Evolutionary conservation across 179 eudicot genomes (phyloP).

Genomic region (Pouteria campechiana): DNA sequence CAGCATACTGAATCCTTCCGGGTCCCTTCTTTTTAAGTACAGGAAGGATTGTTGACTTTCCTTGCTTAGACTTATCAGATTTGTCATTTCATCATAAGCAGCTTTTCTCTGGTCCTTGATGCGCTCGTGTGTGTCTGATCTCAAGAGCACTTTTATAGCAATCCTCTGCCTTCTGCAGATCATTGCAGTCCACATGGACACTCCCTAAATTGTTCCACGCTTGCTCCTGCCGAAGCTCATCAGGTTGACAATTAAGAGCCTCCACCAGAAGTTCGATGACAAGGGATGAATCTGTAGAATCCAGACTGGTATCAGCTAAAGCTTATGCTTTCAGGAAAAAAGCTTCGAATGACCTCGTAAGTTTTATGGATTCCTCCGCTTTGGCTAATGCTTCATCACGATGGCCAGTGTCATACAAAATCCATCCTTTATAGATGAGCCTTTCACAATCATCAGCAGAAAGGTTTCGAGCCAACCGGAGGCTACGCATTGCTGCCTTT

Average conservation of each 20-base stretch:
- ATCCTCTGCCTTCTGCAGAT: slow-evolving; percentile 37
- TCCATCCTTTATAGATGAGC: slow-evolving; percentile 54
- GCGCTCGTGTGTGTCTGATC: slow-evolving; percentile 53
- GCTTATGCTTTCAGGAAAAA: slow-evolving; percentile 48
- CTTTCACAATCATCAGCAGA: slow-evolving; percentile 31
- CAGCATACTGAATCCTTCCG: too few species aligned
- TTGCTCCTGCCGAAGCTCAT: slow-evolving; percentile 56
- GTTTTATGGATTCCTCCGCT: slow-evolving; percentile 39
- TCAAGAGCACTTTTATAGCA: slow-evolving; percentile 39
- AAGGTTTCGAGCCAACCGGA: slow-evolving; percentile 40
- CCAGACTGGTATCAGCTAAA: slow-evolving; percentile 34
- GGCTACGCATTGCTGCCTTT: slow-evolving; percentile 49
- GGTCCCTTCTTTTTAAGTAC: background rate
- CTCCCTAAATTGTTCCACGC: slow-evolving; percentile 49
- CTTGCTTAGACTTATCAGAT: slow-evolving; percentile 22
- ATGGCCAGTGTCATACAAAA: slow-evolving; percentile 44
- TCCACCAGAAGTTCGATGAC: slow-evolving; percentile 42
- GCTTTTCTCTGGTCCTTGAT: slow-evolving; percentile 40
- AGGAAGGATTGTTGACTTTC: background rate
- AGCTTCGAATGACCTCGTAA: slow-evolving; percentile 51
- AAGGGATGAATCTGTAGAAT: slow-evolving; percentile 22
- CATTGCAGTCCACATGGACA: slow-evolving; percentile 37
- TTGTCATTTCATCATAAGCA: slow-evolving; percentile 55
- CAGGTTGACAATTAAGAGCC: slow-evolving; percentile 51
- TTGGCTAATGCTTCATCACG: slow-evolving; percentile 45